Evolutionary conservation across 345 rosid species (phyloP).

Genomic region (Cardamine resedifolia): DNA sequence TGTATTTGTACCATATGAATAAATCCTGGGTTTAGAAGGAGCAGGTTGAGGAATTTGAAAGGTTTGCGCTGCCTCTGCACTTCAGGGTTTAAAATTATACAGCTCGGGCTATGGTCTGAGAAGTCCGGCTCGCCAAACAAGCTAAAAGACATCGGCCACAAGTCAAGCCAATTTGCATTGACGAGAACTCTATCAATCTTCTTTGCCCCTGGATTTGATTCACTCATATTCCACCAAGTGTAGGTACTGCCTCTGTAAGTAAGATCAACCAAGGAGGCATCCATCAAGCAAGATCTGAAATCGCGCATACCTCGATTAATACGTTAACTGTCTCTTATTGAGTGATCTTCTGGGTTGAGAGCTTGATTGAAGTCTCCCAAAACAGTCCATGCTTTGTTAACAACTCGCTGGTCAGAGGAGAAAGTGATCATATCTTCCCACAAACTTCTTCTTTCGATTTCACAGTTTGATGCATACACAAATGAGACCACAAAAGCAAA

Average conservation of each 20-base stretch:
- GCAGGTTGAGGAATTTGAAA: background rate
- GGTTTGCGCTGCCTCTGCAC: background rate
- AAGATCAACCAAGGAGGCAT: background rate
- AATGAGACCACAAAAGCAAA: too few species aligned
- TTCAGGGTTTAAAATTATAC: too few species aligned
- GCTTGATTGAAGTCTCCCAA: too few species aligned
- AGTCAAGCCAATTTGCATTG: background rate
- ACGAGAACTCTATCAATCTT: background rate
- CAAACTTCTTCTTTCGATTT: too few species aligned
- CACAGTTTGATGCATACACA: too few species aligned
- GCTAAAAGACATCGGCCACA: fast-evolving
- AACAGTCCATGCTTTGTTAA: too few species aligned
- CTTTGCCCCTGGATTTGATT: fast-evolving
- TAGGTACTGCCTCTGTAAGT: background rate
- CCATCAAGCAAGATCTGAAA: too few species aligned
- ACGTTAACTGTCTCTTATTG: too few species aligned
- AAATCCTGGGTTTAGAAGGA: fast-evolving
- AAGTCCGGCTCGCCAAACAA: background rate
- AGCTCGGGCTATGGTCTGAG: background rate
- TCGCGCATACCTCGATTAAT: too few species aligned
- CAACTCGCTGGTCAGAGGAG: too few species aligned
- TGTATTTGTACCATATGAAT: background rate
- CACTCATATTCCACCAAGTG: background rate
- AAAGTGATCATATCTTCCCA: too few species aligned
- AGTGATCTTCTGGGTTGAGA: too few species aligned